Base-by-base conservation (phyloP, 768 basidiomycete genomes). In the Chalciporus piperatus region DNA sequence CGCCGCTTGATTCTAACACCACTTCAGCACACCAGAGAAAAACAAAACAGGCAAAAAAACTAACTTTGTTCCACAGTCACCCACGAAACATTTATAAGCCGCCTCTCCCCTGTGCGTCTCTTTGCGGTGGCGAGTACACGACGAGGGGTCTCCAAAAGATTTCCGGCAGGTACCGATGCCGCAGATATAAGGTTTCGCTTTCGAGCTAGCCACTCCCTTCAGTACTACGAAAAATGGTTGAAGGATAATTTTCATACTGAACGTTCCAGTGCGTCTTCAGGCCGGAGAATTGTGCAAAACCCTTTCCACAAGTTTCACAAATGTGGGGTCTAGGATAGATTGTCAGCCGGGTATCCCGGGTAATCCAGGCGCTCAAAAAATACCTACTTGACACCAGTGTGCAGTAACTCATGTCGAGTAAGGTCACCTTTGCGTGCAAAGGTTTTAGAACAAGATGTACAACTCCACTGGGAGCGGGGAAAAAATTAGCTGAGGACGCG, bases 81-180 rank as follows among this genome's bases (percentile, higher is more conserved):
- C 42, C 32, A 70, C 54, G 20, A 74, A 72, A 59, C 84, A 87
- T 39, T 59, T 61, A 56, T 76, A 81, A 23, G 69, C 70, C 23
- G 73, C 72, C 22, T 70, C 52, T 3, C 63, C 64, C 16, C 63
- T 57, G 59, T 88, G 86, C 3, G 72, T 77, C 65, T 87, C 85
- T 60, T 77, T 80, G 49, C 75, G 72, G 58, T 89, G 87, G 9
- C 87, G 82, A 27, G 79, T 71, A 55, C 82, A 72, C 41, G 87
- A 87, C 0, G 87, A 88, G 11, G 84, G 86, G 58, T 89, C 87
- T 13, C 80, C 80, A 56, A 89, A 89, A 13, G 70, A 65, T 27
- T 76, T 71, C 10, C 47, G 50, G 59, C 86, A 88, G 19, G 62
- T 66, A 9, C 66, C 59, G 39, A 76, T 69, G 13, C 70, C 72